Conservation (phyloP, 1,139 yeast species). For the Zhuliangozyma parablackwelliae region DNA sequence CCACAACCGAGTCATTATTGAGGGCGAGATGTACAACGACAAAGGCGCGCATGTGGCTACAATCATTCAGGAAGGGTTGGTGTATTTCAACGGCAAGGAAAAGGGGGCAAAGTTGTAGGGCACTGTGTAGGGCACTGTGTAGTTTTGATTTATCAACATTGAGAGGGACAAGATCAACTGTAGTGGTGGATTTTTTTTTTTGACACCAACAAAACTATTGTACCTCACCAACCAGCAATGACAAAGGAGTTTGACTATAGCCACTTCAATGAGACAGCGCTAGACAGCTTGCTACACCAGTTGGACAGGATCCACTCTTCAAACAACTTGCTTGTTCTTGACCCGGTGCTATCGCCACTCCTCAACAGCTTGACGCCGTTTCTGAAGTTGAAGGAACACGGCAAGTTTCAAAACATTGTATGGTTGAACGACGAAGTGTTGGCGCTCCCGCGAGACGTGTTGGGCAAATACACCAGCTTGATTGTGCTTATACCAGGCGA, state of each 20-base stretch:
- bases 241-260: not conserved
- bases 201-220: not conserved
- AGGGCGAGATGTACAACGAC: conserved; percentile 53
- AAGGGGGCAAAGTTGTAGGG: conserved; percentile 8
- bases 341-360: conserved; percentile 48
- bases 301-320: conserved; percentile 25
- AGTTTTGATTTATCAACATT: too few species aligned
- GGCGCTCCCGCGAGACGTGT: conserved; percentile 7
- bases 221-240: not conserved
- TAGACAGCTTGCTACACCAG: conserved; percentile 19
- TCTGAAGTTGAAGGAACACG: conserved; percentile 49
- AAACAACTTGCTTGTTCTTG: conserved; percentile 51
- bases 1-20: conserved; percentile 52
- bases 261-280: conserved; percentile 16
- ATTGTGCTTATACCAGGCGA: conserved; percentile 28
- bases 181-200: not conserved
- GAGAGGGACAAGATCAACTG: too few species aligned
- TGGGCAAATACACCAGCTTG: conserved; percentile 25
- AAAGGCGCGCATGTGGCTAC: conserved; percentile 59
- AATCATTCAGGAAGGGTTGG: conserved; percentile 64
- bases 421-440: conserved; percentile 45
- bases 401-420: conserved; percentile 53
- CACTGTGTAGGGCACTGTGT: too few species aligned
- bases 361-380: conserved; percentile 63
- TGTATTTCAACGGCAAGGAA: conserved; percentile 16